Percentiles rank a stretch among this genome's conserved stretches.
Evolutionary conservation across 2,329 filamentous ascomycete species (phyloP).

Genomic region (Diaporthe caulivora): DNA sequence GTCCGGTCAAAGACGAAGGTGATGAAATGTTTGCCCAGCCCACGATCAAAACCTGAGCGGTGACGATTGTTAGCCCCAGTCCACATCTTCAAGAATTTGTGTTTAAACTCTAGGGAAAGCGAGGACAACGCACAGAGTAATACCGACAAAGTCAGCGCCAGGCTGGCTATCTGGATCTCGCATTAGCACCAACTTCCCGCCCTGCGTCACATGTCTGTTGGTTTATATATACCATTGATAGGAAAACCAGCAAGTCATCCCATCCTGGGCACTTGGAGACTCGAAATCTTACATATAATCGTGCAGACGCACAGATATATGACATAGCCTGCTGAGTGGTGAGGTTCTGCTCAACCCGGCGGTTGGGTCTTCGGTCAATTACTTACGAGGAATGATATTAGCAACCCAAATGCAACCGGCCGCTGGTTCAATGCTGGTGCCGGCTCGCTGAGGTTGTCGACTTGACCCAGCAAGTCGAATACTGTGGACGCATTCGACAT

Average conservation of each 20-base stretch:
- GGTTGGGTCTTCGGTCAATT: neutral
- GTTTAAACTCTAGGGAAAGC: neutral
- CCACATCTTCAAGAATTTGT: too few relatives aligned
- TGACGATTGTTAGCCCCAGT: neutral
- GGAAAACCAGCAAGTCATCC: conserved; percentile 37
- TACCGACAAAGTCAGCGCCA: conserved; percentile 24
- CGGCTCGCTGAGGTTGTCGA: conserved; percentile 42
- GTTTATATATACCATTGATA: conserved; percentile 32
- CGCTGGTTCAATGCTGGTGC: conserved; percentile 38
- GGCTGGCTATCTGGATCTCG: conserved; percentile 7
- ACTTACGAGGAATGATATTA: conserved; percentile 26
- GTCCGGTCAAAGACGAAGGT: neutral
- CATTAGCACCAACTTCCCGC: neutral
- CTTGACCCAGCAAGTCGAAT: conserved; percentile 39
- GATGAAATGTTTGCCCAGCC: conserved; percentile 32
- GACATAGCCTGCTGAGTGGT: conserved; percentile 3
- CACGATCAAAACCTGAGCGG: conserved; percentile 2
- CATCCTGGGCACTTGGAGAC: conserved; percentile 36
- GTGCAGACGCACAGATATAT: conserved; percentile 6
- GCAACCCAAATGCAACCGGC: conserved; percentile 35
- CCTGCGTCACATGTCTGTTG: too few relatives aligned
- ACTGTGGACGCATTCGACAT: conserved; percentile 34
- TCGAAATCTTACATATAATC: conserved; percentile 31
- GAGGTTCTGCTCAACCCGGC: neutral
- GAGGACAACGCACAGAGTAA: neutral